Conservation (phyloP, 1,284 basidiomycete genomes). For the Malassezia psittaci region DNA sequence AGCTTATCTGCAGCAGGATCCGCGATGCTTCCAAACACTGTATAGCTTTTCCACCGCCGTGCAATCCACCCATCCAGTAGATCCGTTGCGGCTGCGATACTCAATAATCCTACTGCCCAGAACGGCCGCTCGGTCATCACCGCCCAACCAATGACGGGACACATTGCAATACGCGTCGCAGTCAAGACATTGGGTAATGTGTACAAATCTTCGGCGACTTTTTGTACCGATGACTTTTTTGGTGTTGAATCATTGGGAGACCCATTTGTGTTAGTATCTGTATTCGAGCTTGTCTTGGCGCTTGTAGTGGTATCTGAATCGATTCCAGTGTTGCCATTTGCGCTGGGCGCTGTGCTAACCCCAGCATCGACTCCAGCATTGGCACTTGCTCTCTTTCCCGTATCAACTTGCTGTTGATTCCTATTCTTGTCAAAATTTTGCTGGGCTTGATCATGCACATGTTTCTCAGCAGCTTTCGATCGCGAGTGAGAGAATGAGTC, state of each 20-base stretch:
- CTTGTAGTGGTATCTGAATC: no score
- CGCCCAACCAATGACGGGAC: constrained; percentile 82
- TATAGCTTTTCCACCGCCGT: constrained; percentile 59
- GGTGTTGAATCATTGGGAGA: not conserved
- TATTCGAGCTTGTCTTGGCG: no score
- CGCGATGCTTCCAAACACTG: constrained; percentile 83
- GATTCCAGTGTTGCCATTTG: no score
- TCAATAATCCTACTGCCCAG: constrained; percentile 68
- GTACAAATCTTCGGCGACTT: constrained; percentile 17
- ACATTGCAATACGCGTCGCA: constrained; percentile 69
- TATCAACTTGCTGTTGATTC: no score
- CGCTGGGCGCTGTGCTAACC: no score
- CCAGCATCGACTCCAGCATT: no score
- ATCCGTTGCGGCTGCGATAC: constrained; percentile 81
- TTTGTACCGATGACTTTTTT: not conserved
- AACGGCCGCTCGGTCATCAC: constrained; percentile 73
- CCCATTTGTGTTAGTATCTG: not conserved
- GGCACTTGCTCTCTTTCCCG: no score
- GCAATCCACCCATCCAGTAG: constrained; percentile 85
- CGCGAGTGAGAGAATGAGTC: no score
- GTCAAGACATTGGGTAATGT: constrained; percentile 89
- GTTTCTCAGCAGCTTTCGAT: no score
- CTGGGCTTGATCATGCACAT: no score
- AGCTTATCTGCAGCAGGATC: constrained; percentile 96
- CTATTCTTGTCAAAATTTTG: no score